A percentile compares a stretch with the other conserved stretches of the same genome.
phyloP scores from a whole-genome alignment of 1,284 basidiomycete species.

The Leccinum pachyderme region DNA sequence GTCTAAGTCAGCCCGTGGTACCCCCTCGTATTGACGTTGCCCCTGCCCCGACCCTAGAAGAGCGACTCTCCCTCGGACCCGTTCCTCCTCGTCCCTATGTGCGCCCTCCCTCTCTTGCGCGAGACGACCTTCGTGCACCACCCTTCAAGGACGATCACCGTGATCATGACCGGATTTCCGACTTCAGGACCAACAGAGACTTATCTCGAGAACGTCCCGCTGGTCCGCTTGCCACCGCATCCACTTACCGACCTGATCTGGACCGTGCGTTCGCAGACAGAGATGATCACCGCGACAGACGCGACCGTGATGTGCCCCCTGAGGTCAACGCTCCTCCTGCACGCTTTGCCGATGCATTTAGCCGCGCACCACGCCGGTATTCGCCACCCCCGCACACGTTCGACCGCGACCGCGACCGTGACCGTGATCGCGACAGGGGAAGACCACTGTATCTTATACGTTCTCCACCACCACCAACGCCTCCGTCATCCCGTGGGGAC shows the following conservation, averaged over 20 bases:
- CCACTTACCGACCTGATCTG: slow-evolving; percentile 35
- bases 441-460: slow-evolving; percentile 23
- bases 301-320: slow-evolving; percentile 34
- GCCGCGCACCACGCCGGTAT: slow-evolving; percentile 25
- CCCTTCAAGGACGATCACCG: slow-evolving; percentile 26
- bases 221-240: slow-evolving; percentile 7
- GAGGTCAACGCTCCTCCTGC: slow-evolving; percentile 30
- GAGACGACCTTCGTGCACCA: slow-evolving; percentile 35
- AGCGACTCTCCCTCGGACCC: slow-evolving; percentile 36
- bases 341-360: slow-evolving; percentile 30
- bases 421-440: slow-evolving; percentile 23
- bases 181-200: slow-evolving; percentile 32
- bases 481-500: slow-evolving; percentile 15
- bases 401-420: slow-evolving; percentile 20
- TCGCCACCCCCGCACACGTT: slow-evolving; percentile 23
- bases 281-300: slow-evolving; percentile 30
- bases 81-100: slow-evolving; percentile 23
- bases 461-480: slow-evolving; percentile 26
- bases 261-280: slow-evolving; percentile 33
- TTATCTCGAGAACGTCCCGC: slow-evolving; percentile 35
- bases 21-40: slow-evolving; percentile 23
- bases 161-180: slow-evolving; percentile 28
- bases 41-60: slow-evolving; percentile 39
- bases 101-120: slow-evolving; percentile 30
- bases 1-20: slow-evolving; percentile 31